Base-by-base conservation (phyloP, 305 asterid species). In the Fraxinus paxiana region DNA sequence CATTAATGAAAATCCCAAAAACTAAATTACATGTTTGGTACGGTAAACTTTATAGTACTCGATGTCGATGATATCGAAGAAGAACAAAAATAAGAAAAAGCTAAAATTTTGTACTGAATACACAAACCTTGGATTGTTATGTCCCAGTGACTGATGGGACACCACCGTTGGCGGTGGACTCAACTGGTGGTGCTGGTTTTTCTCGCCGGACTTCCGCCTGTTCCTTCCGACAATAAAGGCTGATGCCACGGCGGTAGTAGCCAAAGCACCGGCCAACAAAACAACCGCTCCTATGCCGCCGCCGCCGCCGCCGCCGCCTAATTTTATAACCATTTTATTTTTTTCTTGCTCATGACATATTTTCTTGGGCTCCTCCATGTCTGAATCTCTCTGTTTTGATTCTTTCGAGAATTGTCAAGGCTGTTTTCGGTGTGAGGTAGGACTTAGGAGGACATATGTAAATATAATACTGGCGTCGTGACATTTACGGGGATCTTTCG, bases 231-330 rank as follows among this genome's bases (percentile, higher is more conserved):
- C 75, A 0, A 85, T 77, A 46, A 89, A 88, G 33, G 85, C 88
- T 0, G 94, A 88, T 0, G 87, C 84, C 24, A 90, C 61, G 34
- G 94, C 91, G 73, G 92, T 93, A 71, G 93, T 85, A 43, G 90
- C 92, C 87, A 91, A 86, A 28, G 88, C 97, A 26, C 97, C 97
- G 41, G 93, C 92, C 59, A 93, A 81, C 81, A 92, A 80, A 79
- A 92, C 67, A 51, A 92, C 81, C 76, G 90, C 90, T 80, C 91
- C 94, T 70, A 87, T 67, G 5, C 88, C 89, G 12, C 88, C 91
- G 28, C 4, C 31, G 4, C 33, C 33, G n/a, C 83, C 84, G 15
- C 83, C 85, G n/a, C 82, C 87, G 12, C 84, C 86, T 6, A 83
- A 5, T 35, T 78, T 91, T 1, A 91, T 9, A 17, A 67, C 82